A percentile compares a stretch with the other conserved stretches of the same genome.
phyloP scores from a whole-genome alignment of 2,329 filamentous ascomycete species.

The Fusarium secorum region DNA sequence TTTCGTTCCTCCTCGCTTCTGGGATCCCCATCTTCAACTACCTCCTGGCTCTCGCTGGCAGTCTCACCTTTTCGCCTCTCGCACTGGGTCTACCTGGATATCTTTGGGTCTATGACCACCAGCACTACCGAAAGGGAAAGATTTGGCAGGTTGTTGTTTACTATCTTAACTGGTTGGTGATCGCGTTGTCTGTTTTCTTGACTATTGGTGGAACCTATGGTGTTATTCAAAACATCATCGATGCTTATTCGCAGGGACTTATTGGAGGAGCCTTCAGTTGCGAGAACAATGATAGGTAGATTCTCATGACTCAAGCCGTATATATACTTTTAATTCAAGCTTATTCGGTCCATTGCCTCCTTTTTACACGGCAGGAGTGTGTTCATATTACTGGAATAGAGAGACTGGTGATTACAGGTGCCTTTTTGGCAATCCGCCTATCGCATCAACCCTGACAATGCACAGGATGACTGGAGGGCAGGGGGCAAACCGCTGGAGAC shows the following conservation, averaged over 20 bases:
- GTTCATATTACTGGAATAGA: too few relatives aligned
- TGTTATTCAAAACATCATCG: constrained; percentile 17
- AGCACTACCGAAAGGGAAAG: constrained; percentile 11
- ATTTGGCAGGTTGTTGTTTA: constrained; percentile 5
- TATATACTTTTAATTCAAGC: neutral
- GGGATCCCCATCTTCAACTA: constrained; percentile 44
- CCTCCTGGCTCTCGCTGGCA: constrained; percentile 44
- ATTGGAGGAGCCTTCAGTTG: constrained; percentile 20
- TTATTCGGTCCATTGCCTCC: too few relatives aligned
- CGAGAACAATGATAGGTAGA: constrained; percentile 12
- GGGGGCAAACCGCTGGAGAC: fast-evolving
- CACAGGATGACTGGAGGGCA: neutral
- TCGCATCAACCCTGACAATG: neutral
- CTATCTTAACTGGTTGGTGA: constrained; percentile 20
- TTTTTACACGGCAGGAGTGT: neutral
- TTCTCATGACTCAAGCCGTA: fast-evolving
- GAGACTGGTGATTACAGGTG: neutral
- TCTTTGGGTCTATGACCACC: constrained; percentile 35
- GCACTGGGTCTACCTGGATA: constrained; percentile 41
- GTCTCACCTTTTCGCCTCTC: constrained; percentile 45
- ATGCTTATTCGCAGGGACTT: constrained; percentile 8
- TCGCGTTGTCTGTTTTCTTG: constrained; percentile 1
- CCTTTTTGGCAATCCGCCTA: neutral
- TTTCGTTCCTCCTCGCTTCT: constrained; percentile 37
- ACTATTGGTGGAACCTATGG: constrained; percentile 19